phyloP scores from a whole-genome alignment of 1,139 yeast genomes.

The Blastobotrys niveus region DNA sequence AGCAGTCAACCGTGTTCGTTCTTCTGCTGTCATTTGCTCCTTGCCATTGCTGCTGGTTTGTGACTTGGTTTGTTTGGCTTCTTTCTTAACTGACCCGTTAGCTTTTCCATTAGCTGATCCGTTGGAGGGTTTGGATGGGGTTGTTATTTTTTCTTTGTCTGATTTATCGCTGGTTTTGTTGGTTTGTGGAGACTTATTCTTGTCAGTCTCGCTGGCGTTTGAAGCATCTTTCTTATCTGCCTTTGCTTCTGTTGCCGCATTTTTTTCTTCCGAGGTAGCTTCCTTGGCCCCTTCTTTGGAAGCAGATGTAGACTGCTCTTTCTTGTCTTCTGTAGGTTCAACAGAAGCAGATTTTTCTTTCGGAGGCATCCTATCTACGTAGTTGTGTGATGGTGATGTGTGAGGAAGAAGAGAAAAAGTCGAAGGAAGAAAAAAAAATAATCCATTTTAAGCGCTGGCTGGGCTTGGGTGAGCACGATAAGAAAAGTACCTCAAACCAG shows the following conservation, averaged over 20 bases:
- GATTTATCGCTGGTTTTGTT: not conserved
- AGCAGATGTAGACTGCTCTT: not conserved
- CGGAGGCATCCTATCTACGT: too few relatives aligned
- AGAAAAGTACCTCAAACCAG: too few relatives aligned
- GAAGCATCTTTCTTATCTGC: not conserved
- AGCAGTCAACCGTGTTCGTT: constrained; percentile 29
- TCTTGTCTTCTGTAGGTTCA: not conserved
- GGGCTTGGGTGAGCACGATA: too few relatives aligned
- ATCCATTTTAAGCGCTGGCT: too few relatives aligned
- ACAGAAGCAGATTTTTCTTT: too few relatives aligned
- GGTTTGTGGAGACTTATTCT: not conserved
- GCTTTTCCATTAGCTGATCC: too few relatives aligned
- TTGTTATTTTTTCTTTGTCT: too few relatives aligned
- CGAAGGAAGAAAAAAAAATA: too few relatives aligned
- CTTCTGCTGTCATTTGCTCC: constrained; percentile 1
- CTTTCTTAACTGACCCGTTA: not conserved
- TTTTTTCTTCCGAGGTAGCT: not conserved
- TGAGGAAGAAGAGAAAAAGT: too few relatives aligned
- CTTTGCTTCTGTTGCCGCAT: not conserved
- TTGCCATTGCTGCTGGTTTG: not conserved
- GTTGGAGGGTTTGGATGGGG: too few relatives aligned
- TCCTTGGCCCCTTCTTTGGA: not conserved
- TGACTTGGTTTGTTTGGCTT: not conserved
- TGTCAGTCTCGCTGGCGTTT: constrained; percentile 1
- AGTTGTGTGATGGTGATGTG: too few relatives aligned